phyloP scores from a whole-genome alignment of 352 stramenopile species.

The Blastocystis sp. region DNA sequence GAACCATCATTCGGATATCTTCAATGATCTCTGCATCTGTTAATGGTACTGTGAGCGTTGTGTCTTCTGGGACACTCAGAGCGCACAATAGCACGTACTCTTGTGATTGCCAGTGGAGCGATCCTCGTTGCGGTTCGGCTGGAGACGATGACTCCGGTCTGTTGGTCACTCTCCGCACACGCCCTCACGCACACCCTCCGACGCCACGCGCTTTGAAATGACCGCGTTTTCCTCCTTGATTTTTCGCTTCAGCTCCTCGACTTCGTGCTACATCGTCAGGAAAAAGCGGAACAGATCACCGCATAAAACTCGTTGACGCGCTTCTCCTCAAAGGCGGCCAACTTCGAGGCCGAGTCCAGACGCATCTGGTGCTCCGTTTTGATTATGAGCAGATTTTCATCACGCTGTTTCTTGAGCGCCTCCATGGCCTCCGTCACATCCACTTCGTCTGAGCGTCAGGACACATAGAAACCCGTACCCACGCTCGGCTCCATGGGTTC shows the following conservation, averaged over 20 bases:
- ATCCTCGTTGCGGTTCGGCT: not conserved
- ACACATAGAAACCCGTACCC: not conserved
- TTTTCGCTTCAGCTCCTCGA: conserved; percentile 18
- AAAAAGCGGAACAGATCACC: not conserved
- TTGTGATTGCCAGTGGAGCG: not conserved
- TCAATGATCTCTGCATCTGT: conserved; percentile 25
- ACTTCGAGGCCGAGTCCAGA: conserved; percentile 17
- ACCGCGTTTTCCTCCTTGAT: conserved; percentile 4
- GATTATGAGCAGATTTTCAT: conserved; percentile 38
- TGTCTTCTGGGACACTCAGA: not conserved
- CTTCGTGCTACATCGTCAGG: not conserved
- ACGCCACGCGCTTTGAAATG: not conserved
- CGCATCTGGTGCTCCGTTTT: conserved; percentile 52
- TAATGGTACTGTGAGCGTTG: conserved; percentile 1
- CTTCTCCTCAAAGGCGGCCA: conserved; percentile 33
- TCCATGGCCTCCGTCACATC: not conserved
- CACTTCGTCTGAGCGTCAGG: not conserved
- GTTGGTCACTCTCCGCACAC: not conserved
- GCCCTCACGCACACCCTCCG: not conserved
- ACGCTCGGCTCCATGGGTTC: not conserved
- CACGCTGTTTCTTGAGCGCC: conserved; percentile 3
- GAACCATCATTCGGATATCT: conserved; percentile 26
- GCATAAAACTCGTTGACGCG: not conserved
- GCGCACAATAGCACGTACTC: not conserved
- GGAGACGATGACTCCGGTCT: conserved; percentile 27